Conservation (phyloP, 305 asterid species). For the Fraxinus xanthoxyloides region DNA sequence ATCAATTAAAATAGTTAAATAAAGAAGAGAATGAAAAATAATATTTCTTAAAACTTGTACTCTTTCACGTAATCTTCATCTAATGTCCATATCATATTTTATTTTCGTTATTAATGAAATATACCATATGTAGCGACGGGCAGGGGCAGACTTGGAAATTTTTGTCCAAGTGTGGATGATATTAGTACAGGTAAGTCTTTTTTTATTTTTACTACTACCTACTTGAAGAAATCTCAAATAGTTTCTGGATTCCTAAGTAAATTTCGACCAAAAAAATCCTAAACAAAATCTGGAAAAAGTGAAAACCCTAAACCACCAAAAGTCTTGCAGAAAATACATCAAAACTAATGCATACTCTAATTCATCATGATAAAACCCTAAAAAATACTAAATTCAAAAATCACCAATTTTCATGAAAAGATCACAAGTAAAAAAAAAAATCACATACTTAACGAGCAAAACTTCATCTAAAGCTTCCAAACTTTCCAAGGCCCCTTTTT, state of each 20-base stretch:
- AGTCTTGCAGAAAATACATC: background rate
- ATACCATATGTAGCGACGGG: no score
- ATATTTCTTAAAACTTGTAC: no score
- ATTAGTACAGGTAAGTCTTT: no score
- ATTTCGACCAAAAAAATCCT: background rate
- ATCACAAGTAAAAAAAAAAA: background rate
- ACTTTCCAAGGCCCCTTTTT: conserved; percentile 60
- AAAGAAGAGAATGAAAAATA: no score
- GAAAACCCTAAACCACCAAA: conserved; percentile 20
- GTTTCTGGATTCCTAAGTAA: background rate
- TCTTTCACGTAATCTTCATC: no score
- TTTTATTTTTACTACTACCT: background rate
- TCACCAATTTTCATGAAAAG: conserved; percentile 1
- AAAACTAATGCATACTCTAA: background rate
- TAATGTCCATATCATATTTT: no score
- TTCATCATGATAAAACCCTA: conserved; percentile 13
- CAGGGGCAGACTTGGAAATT: no score
- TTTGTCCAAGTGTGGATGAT: no score
- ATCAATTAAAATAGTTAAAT: no score
- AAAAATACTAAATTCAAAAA: background rate
- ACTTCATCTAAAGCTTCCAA: conserved; percentile 77
- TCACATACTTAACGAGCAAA: conserved; percentile 54
- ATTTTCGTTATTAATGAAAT: no score
- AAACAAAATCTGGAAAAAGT: background rate
- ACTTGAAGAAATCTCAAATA: background rate